Evolutionary conservation across 768 basidiomycete species (phyloP).

Genomic region (Mycena rebaudengoi): DNA sequence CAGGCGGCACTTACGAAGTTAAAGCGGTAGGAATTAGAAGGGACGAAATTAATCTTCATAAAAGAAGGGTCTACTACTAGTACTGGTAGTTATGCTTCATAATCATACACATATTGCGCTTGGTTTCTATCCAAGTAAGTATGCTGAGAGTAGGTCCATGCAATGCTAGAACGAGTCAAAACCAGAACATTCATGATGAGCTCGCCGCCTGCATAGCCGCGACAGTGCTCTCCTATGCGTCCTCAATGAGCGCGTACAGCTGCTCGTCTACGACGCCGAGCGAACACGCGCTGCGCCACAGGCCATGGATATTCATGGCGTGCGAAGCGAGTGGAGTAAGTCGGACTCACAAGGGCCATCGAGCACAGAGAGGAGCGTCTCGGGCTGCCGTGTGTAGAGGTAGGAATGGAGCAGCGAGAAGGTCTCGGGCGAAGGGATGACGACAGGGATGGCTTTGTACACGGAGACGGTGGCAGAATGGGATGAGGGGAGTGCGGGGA

Average conservation of each 20-base stretch:
- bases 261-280: constrained; percentile 58
- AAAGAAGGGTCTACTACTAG: neutral
- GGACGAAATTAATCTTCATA: no score
- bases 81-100: neutral
- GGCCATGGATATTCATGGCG: constrained; percentile 39
- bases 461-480: neutral
- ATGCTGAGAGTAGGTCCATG: neutral
- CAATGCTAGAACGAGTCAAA: neutral
- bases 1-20: no score
- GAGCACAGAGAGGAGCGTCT: constrained; percentile 49
- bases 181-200: neutral
- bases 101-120: constrained; percentile 7
- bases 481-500: constrained; percentile 44
- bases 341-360: constrained; percentile 42
- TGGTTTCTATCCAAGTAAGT: neutral
- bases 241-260: constrained; percentile 57
- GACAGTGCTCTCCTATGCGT: constrained; percentile 59
- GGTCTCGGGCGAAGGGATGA: constrained; percentile 60
- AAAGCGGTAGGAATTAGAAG: no score
- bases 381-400: constrained; percentile 57
- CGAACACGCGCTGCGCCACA: constrained; percentile 60
- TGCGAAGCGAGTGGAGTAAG: constrained; percentile 19
- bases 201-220: constrained; percentile 42
- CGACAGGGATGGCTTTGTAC: constrained; percentile 50
- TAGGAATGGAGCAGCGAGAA: constrained; percentile 58